phyloP scores from a whole-genome alignment of 176 grass and related monocot genomes.

The Ampelocalamus luodianensis region DNA sequence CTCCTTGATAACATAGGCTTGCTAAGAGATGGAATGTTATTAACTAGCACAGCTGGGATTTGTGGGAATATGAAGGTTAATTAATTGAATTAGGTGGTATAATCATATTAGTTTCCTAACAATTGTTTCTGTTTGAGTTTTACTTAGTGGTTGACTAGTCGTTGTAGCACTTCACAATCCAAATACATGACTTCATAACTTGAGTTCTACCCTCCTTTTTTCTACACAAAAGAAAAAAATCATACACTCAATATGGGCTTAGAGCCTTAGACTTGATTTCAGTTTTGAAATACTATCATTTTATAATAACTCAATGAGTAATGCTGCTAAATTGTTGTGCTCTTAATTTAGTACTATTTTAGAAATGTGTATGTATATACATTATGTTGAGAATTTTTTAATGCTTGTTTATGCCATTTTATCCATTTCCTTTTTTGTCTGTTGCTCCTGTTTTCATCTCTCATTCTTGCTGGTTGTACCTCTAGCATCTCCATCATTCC shows the following conservation, averaged over 20 bases:
- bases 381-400: background rate
- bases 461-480: background rate
- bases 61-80: too few species aligned
- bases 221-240: background rate
- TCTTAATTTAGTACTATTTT: background rate
- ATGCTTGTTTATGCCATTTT: background rate
- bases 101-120: background rate
- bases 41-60: too few species aligned
- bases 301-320: conserved; percentile 14
- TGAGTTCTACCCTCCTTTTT: background rate
- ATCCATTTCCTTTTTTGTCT: conserved; percentile 3
- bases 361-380: background rate
- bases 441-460: background rate
- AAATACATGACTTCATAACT: background rate
- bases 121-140: background rate
- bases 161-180: background rate
- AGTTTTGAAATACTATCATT: background rate
- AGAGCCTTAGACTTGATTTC: conserved; percentile 5
- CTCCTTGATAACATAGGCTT: too few species aligned
- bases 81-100: too few species aligned
- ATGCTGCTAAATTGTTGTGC: background rate
- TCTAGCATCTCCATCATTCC: background rate
- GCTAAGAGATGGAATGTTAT: too few species aligned
- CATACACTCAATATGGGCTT: background rate
- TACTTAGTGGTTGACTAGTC: background rate